Percentiles rank a stretch among this genome's conserved stretches.
These are phyloP conservation scores for Kwoniella botswanensis DNA, from an alignment of 768 basidiomycete genomes.

Conservation along the genomic window DNA sequence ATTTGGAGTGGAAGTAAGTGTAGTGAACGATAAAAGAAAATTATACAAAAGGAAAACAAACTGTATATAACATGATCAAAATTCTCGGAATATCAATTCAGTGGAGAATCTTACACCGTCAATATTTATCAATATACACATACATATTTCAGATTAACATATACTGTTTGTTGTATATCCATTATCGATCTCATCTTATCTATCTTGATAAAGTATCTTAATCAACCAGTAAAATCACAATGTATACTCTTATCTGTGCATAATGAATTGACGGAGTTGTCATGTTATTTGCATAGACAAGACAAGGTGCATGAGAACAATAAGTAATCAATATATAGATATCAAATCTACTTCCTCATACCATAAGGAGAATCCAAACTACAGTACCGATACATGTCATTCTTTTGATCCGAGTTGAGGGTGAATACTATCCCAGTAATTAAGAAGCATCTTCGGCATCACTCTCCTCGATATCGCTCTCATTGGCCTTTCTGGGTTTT, in stretches of 20 bases:
- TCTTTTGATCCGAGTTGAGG: neutral
- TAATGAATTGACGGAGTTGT: neutral
- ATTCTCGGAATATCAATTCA: too few relatives aligned
- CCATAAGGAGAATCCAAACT: neutral
- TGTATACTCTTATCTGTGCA: neutral
- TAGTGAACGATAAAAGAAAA: too few relatives aligned
- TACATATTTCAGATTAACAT: too few relatives aligned
- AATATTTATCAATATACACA: too few relatives aligned
- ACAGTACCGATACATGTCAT: neutral
- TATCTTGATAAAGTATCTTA: neutral
- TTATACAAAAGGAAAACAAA: too few relatives aligned
- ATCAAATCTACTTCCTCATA: neutral
- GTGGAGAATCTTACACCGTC: too few relatives aligned
- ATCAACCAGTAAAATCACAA: neutral
- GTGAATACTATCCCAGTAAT: neutral
- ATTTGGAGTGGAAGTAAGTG: too few relatives aligned
- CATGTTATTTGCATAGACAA: neutral
- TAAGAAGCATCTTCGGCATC: constrained; percentile 40
- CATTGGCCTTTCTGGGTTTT: constrained; percentile 47
- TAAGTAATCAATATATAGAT: neutral
- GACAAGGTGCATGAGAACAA: neutral
- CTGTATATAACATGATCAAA: too few relatives aligned
- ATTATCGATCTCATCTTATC: neutral
- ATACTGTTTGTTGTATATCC: neutral
- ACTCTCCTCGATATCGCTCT: constrained; percentile 56